Percentiles rank a stretch among this genome's conserved stretches.
Conservation (phyloP, 305 asterid species). For the Striga hermonthica region DNA sequence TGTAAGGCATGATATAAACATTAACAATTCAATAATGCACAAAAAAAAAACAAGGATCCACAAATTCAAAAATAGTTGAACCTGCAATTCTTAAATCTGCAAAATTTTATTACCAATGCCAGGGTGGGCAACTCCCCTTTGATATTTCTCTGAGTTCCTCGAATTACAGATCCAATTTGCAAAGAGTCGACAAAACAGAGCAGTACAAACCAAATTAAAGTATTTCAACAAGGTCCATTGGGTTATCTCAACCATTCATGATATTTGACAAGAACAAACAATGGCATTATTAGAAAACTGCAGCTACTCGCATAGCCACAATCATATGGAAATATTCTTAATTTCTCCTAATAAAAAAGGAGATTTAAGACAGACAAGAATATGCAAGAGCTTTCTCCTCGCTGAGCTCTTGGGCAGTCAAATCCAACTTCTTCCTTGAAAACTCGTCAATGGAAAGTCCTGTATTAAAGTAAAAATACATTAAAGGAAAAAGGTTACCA, state of each 20-base stretch:
- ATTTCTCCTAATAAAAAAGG: background rate
- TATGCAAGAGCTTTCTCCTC: slow-evolving; percentile 83
- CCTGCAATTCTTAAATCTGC: too few species aligned
- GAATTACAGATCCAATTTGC: too few species aligned
- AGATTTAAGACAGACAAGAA: slow-evolving; percentile 58
- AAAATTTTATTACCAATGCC: too few species aligned
- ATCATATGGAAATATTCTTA: background rate
- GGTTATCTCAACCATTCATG: slow-evolving; percentile 35
- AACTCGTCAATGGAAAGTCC: slow-evolving; percentile 71
- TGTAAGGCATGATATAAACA: too few species aligned
- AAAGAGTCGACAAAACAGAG: background rate
- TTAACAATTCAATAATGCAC: too few species aligned
- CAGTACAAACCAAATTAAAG: slow-evolving; percentile 23
- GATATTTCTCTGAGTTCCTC: too few species aligned
- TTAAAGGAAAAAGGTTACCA: background rate
- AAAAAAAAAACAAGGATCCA: too few species aligned
- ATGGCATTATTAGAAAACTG: slow-evolving; percentile 50
- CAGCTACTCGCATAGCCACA: slow-evolving; percentile 34
- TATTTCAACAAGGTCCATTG: slow-evolving; percentile 25
- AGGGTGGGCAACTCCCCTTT: too few species aligned
- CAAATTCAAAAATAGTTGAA: too few species aligned
- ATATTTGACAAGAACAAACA: slow-evolving; percentile 30
- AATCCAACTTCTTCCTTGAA: slow-evolving; percentile 73
- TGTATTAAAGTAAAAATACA: slow-evolving; percentile 25
- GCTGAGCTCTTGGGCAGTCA: slow-evolving; percentile 68